Conservation (phyloP, 345 rosid species). For the Syzygium oleosum region DNA sequence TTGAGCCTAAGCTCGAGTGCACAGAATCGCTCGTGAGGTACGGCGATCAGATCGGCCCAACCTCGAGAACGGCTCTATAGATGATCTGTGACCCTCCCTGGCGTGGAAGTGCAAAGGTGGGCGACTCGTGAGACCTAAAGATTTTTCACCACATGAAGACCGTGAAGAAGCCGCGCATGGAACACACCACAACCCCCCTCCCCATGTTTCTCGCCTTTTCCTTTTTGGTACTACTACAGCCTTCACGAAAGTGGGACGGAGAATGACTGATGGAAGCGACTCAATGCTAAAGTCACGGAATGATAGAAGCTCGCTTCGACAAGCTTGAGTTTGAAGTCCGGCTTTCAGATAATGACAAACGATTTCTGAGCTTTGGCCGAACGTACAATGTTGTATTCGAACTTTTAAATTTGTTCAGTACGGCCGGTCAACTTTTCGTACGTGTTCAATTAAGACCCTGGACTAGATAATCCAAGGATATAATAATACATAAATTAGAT, state of each 20-base stretch:
- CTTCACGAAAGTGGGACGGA: background rate
- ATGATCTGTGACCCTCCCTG: background rate
- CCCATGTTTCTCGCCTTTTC: background rate
- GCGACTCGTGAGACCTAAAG: background rate
- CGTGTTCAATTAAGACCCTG: background rate
- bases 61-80: background rate
- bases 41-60: no score
- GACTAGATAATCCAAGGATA: background rate
- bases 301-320: background rate
- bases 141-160: background rate
- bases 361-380: accelerated
- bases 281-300: background rate
- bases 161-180: background rate
- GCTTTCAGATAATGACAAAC: background rate
- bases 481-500: background rate
- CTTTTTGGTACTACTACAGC: background rate
- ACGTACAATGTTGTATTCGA: accelerated
- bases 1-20: background rate
- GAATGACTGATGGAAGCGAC: background rate
- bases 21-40: background rate
- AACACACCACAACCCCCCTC: background rate
- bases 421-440: accelerated
- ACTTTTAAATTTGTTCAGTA: background rate
- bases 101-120: background rate
- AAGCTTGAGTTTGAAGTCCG: background rate